phyloP scores from a whole-genome alignment of 2,329 filamentous ascomycete genomes.

The Fusarium piperis region DNA sequence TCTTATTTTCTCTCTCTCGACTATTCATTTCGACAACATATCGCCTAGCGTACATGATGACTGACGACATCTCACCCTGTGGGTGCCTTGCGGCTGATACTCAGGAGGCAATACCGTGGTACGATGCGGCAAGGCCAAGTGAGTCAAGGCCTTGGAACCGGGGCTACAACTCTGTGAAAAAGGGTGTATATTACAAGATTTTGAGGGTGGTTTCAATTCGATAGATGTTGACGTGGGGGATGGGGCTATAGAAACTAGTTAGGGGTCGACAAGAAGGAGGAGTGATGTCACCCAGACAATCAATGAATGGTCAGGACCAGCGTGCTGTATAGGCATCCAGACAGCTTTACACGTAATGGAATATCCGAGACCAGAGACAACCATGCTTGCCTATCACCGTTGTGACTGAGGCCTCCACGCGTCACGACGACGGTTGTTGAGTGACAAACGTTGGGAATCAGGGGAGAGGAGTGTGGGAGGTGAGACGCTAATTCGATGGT shows the following conservation, averaged over 20 bases:
- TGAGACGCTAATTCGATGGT: constrained; percentile 32
- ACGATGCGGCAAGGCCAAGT: constrained; percentile 14
- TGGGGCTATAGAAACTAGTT: constrained; percentile 25
- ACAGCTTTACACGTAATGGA: constrained; percentile 38
- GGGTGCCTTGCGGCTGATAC: constrained; percentile 19
- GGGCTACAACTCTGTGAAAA: constrained; percentile 22
- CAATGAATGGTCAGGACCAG: constrained; percentile 9
- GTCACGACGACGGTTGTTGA: constrained; percentile 7
- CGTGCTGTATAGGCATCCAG: constrained; percentile 33
- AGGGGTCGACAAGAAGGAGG: constrained; percentile 11
- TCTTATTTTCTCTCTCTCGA: constrained; percentile 1
- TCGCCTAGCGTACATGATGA: constrained; percentile 29
- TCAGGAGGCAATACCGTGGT: constrained; percentile 31
- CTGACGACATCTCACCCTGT: constrained; percentile 22
- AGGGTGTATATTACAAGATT: constrained; percentile 37
- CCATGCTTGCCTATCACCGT: not conserved
- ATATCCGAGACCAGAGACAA: constrained; percentile 22
- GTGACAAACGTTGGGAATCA: not conserved
- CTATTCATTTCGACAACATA: constrained; percentile 27
- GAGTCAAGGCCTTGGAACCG: constrained; percentile 32
- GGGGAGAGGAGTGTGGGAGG: constrained; percentile 13
- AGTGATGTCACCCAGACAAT: constrained; percentile 16
- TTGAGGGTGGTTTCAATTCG: constrained; percentile 32
- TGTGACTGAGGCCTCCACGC: constrained; percentile 37
- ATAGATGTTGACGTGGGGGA: constrained; percentile 25